Base-by-base conservation (phyloP, 129 eudicot genomes). In the Mikania micrantha region DNA sequence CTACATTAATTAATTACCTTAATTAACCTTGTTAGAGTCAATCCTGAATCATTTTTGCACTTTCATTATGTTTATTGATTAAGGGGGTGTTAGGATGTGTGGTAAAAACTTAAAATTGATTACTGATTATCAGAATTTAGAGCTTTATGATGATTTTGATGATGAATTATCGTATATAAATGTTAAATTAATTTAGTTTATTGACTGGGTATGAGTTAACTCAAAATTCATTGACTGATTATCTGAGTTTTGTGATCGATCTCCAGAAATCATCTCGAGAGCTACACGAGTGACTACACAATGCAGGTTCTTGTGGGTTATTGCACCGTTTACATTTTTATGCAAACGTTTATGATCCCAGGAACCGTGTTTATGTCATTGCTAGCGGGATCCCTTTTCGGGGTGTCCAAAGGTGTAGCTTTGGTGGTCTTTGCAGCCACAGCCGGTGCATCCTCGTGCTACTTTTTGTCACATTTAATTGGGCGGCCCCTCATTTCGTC, bases 341-440 rank as follows among this genome's bases (percentile, higher is more conserved):
- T 92, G 98, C 98, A 92, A 81, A 92, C 98, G 32, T 92, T 92
- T 77, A 92, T 92, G 98, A 92, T 92, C 50, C 98, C 98, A 5
- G 98, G 98, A 52, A 92, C 98, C 7, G 86, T 92, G 2, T 92
- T 92, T 47, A 88, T 92, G 98, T 92, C 98, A 32, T 72, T 91
- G 73, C 90, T 91, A 7, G 96, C 98, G 12, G 98, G 96, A 35
- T 77, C 96, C 35, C 87, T 92, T 41, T 88, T 92, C 16, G 97
- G 97, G 39, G 90, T 91, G 78, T 77, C 72, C 45, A 85, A 78
- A 81, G 96, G 96, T 60, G 88, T 92, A 35, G 89, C 91, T 31
- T 75, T 92, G 53, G 98, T 92, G 10, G 91, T 92, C 2, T 88
- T 84, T 74, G 79, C 88, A 9, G 98, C 98, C 24, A 92, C 98